Evolutionary conservation across 768 basidiomycete species (phyloP).

Genomic region (Phylloporus rhodoxanthus): DNA sequence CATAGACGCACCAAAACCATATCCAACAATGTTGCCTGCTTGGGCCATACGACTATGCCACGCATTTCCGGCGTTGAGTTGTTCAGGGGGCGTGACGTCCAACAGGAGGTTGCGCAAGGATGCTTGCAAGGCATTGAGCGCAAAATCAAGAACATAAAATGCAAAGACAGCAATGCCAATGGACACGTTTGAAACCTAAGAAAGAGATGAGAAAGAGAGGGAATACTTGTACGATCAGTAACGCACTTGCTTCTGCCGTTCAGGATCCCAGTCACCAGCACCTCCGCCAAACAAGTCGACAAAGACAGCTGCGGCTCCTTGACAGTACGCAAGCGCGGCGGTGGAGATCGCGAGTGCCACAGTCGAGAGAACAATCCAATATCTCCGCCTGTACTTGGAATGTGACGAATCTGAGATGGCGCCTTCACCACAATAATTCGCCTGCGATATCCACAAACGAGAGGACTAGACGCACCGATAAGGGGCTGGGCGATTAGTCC

Average conservation of each 20-base stretch:
- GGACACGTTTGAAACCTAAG: conserved; percentile 59
- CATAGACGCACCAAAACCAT: conserved; percentile 65
- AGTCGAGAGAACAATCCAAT: conserved; percentile 91
- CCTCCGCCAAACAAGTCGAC: conserved; percentile 75
- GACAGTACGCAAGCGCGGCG: conserved; percentile 76
- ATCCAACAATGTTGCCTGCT: conserved; percentile 94
- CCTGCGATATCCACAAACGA: background rate
- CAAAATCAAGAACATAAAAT: conserved; percentile 94
- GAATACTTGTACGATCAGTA: background rate
- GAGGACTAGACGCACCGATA: conserved; percentile 55
- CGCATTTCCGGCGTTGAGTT: conserved; percentile 91
- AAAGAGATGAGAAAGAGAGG: background rate
- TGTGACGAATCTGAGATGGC: conserved; percentile 93
- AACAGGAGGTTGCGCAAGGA: conserved; percentile 90
- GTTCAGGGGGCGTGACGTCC: conserved; percentile 82
- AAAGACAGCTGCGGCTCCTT: conserved; percentile 61
- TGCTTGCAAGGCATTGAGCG: conserved; percentile 92
- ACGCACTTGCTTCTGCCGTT: conserved; percentile 54
- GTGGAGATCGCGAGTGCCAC: conserved; percentile 73
- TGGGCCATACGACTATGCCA: conserved; percentile 98
- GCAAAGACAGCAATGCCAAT: conserved; percentile 83
- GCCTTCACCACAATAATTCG: conserved; percentile 40
- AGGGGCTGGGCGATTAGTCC: conserved; percentile 96
- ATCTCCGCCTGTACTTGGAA: conserved; percentile 85
- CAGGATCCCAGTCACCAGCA: conserved; percentile 83